These are phyloP conservation scores for Plasmodium vivax DNA, from an alignment of 169 alveolate genomes.

Conservation along the genomic window DNA sequence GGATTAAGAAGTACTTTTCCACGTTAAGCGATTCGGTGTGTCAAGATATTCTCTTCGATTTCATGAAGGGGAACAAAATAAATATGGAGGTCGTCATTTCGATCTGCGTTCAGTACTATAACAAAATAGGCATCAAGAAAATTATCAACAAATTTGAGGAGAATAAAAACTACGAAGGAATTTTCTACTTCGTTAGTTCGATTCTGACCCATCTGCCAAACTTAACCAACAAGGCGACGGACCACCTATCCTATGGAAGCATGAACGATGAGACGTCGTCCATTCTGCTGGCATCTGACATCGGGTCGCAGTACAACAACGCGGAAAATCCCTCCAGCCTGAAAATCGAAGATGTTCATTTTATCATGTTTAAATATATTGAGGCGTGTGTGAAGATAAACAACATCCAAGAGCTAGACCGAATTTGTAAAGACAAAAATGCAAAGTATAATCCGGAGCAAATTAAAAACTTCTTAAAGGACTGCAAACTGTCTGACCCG, in stretches of 20 bases:
- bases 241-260: constrained; percentile 2
- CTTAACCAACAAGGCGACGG: constrained; percentile 2
- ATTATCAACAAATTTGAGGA: constrained; percentile 78
- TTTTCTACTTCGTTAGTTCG: constrained; percentile 72
- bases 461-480: constrained; percentile 97
- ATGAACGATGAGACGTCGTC: constrained; percentile 72
- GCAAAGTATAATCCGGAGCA: constrained; percentile 95
- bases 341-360: constrained; percentile 74
- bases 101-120: constrained; percentile 76
- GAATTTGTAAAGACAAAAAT: constrained; percentile 95
- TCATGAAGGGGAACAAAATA: constrained; percentile 77
- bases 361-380: constrained; percentile 92
- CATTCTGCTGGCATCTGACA: constrained; percentile 68
- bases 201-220: constrained; percentile 58
- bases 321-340: constrained; percentile 58
- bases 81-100: constrained; percentile 78
- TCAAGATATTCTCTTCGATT: constrained; percentile 76
- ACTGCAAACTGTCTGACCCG: constrained; percentile 96
- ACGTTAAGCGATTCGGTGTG: constrained; percentile 68
- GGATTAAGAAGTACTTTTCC: constrained; percentile 72
- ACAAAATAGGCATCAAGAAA: constrained; percentile 81
- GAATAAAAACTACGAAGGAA: constrained; percentile 69
- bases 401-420: constrained; percentile 96
- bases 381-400: constrained; percentile 97
- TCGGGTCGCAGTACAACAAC: constrained; percentile 60